Evolutionary conservation across 352 stramenopile genomes (phyloP).

Genomic region (Pythium folliculosum): DNA sequence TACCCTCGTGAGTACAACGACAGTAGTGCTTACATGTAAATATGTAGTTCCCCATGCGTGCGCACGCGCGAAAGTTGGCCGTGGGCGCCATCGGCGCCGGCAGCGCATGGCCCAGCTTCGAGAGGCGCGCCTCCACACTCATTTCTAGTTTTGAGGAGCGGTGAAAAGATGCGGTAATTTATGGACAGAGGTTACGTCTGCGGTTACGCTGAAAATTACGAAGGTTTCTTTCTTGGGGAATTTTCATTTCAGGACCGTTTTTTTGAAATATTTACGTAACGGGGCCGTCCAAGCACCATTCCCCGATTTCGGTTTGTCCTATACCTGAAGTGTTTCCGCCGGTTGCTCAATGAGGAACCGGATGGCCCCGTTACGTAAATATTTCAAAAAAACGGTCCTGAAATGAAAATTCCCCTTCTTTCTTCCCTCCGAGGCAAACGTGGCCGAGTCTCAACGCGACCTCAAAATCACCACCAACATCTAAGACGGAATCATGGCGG

Average conservation of each 20-base stretch:
- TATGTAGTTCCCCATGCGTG: slow-evolving; percentile 71
- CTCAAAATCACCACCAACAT: background rate
- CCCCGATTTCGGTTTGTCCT: too few relatives aligned
- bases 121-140: slow-evolving; percentile 62
- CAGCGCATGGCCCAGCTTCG: slow-evolving; percentile 69
- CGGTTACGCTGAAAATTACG: slow-evolving; percentile 2
- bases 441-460: slow-evolving; percentile 2
- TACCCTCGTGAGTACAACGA: too few relatives aligned
- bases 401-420: too few relatives aligned
- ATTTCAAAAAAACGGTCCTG: too few relatives aligned
- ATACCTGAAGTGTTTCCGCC: too few relatives aligned
- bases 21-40: slow-evolving; percentile 60
- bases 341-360: too few relatives aligned
- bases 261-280: too few relatives aligned
- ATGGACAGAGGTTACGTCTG: background rate
- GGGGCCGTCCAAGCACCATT: too few relatives aligned
- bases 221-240: background rate
- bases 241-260: too few relatives aligned
- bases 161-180: slow-evolving; percentile 9
- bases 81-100: slow-evolving; percentile 64
- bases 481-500: slow-evolving; percentile 10
- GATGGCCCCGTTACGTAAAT: too few relatives aligned
- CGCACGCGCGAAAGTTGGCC: slow-evolving; percentile 66
- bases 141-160: background rate
- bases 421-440: background rate